These are phyloP conservation scores for Benincasa hispida DNA, from an alignment of 306 rosid genomes.

Conservation along the genomic window DNA sequence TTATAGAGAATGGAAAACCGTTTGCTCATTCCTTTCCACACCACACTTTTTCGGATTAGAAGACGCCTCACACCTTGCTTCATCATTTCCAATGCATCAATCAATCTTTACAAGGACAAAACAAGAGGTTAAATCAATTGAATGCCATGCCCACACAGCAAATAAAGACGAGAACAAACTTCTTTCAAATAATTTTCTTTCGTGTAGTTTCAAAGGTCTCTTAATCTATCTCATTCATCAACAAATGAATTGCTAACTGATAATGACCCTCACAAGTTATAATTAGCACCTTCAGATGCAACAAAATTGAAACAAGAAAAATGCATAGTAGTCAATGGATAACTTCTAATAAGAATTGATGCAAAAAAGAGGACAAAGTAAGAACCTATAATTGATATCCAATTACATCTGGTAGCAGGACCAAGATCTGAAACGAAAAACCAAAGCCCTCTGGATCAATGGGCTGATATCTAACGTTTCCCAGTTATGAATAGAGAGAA, in stretches of 20 bases:
- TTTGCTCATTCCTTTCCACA: conserved; percentile 97
- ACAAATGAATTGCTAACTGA: background rate
- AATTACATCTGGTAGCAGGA: background rate
- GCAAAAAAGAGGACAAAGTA: background rate
- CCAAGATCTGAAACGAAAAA: background rate
- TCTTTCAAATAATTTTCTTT: background rate
- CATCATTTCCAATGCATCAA: conserved; percentile 97
- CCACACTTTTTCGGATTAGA: conserved; percentile 72
- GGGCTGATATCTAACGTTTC: background rate
- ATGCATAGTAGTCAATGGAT: background rate
- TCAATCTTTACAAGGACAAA: conserved; percentile 36
- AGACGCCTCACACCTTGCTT: conserved; percentile 89
- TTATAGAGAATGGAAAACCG: conserved; percentile 83
- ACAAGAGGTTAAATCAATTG: background rate
- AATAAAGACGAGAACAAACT: background rate
- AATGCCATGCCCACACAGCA: background rate
- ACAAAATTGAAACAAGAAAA: background rate
- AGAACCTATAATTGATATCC: background rate
- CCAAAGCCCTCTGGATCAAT: background rate
- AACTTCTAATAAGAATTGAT: background rate
- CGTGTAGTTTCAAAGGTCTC: background rate
- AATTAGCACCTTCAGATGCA: background rate
- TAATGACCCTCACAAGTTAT: background rate
- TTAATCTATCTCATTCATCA: background rate
- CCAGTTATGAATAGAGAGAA: background rate